Conservation (phyloP, 169 alveolate genomes). For the Eimeria maxima region DNA sequence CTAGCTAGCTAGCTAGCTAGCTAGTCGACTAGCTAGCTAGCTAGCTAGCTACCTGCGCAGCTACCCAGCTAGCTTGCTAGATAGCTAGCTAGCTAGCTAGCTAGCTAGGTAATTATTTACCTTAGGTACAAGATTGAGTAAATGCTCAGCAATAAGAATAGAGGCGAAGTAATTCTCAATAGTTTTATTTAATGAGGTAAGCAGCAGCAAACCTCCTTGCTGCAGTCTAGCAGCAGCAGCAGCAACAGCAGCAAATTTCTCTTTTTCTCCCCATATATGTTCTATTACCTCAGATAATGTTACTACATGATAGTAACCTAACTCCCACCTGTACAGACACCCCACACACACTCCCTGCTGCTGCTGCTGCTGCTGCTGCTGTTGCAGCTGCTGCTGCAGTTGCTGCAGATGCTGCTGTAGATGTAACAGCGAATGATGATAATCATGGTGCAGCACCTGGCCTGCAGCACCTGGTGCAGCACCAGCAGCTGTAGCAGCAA, state of each 20-base stretch:
- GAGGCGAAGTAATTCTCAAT: conserved; percentile 57
- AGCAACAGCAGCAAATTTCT: not conserved
- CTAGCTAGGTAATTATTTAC: not conserved
- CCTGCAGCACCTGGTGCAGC: not conserved
- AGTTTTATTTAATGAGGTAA: conserved; percentile 65
- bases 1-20: too few relatives aligned
- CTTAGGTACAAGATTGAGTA: conserved; percentile 50
- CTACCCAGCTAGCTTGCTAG: too few relatives aligned
- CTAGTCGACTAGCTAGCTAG: too few relatives aligned
- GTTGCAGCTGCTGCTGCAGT: too few relatives aligned
- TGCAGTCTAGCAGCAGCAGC: conserved; percentile 69
- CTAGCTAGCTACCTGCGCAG: too few relatives aligned
- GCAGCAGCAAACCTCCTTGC: conserved; percentile 62
- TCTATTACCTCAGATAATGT: conserved; percentile 58
- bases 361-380: not conserved
- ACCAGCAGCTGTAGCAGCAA: not conserved
- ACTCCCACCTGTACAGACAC: conserved; percentile 17
- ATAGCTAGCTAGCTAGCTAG: too few relatives aligned
- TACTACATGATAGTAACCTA: conserved; percentile 46
- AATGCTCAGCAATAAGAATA: conserved; percentile 45
- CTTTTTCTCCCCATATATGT: conserved; percentile 32
- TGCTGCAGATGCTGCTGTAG: too few relatives aligned
- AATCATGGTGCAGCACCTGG: too few relatives aligned
- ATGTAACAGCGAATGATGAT: too few relatives aligned
- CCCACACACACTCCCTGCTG: conserved; percentile 1